These are phyloP conservation scores for Cadophora gregata DNA, from an alignment of 2,329 filamentous ascomycete genomes.

Conservation along the genomic window DNA sequence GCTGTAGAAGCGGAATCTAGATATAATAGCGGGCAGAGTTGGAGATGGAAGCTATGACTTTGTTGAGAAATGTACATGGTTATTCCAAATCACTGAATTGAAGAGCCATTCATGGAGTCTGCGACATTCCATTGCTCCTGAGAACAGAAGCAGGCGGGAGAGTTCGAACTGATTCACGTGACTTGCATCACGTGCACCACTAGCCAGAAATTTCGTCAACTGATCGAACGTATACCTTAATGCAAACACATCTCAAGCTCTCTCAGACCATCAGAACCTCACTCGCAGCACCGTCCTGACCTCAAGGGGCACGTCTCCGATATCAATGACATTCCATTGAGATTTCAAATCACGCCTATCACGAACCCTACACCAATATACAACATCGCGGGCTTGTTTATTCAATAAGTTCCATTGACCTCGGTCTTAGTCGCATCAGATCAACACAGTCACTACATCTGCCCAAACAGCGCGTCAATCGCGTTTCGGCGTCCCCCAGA, in stretches of 20 bases:
- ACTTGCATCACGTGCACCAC: conserved; percentile 25
- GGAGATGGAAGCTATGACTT: too few species aligned
- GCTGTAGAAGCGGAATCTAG: too few species aligned
- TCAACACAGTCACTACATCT: conserved; percentile 14
- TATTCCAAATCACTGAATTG: too few species aligned
- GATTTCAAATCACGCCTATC: conserved; percentile 18
- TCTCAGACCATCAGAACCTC: conserved; percentile 23
- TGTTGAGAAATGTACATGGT: too few species aligned
- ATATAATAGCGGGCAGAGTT: too few species aligned
- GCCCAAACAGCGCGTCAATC: conserved; percentile 13
- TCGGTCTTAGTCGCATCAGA: conserved; percentile 31
- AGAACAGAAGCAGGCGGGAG: too few species aligned
- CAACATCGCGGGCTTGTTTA: not conserved
- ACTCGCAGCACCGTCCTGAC: not conserved
- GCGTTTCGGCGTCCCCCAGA: conserved; percentile 12
- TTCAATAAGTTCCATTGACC: conserved; percentile 28
- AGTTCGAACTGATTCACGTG: conserved; percentile 20
- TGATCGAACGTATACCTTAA: conserved; percentile 10
- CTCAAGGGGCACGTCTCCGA: conserved; percentile 16
- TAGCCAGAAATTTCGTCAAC: conserved; percentile 11
- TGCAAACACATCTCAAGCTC: conserved; percentile 28
- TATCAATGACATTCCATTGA: conserved; percentile 28
- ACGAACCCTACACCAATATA: not conserved
- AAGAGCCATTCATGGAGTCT: too few species aligned
- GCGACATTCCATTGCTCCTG: too few species aligned